These are phyloP conservation scores for Esteya vermicola DNA, from an alignment of 2,329 filamentous ascomycete species.

Conservation along the genomic window DNA sequence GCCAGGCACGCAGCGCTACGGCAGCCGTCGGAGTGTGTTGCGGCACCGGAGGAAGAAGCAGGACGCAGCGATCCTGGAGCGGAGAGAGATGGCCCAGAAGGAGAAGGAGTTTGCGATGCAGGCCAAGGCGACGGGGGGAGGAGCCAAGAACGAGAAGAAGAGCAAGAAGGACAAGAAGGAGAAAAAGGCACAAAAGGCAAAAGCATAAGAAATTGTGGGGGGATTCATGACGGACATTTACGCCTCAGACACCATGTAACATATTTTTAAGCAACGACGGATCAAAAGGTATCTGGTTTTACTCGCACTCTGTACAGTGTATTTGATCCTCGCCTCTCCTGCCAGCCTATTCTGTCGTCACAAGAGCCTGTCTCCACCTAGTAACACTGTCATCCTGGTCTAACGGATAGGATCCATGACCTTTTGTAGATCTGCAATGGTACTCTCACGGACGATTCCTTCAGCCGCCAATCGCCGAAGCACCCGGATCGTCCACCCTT, in stretches of 20 bases:
- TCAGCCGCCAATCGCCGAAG: background rate
- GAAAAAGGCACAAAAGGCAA: too few relatives aligned
- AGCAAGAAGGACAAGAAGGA: constrained; percentile 8
- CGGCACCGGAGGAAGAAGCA: constrained; percentile 13
- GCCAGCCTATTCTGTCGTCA: too few relatives aligned
- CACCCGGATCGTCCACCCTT: constrained; percentile 1
- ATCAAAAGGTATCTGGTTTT: too few relatives aligned
- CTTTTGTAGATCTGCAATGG: background rate
- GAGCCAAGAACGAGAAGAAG: constrained; percentile 1
- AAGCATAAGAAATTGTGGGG: too few relatives aligned
- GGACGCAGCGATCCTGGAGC: constrained; percentile 6
- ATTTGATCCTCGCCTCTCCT: too few relatives aligned
- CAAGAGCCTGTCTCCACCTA: too few relatives aligned
- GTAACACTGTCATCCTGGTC: too few relatives aligned
- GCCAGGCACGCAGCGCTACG: constrained; percentile 27
- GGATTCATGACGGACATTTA: too few relatives aligned
- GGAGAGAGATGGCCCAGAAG: constrained; percentile 11
- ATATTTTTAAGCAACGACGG: too few relatives aligned
- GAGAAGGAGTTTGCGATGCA: constrained; percentile 10
- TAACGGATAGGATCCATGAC: background rate
- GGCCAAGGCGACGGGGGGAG: background rate
- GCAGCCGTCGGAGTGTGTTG: constrained; percentile 34
- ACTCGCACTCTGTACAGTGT: too few relatives aligned
- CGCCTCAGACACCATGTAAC: too few relatives aligned
- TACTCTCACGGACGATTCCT: background rate